A percentile compares a stretch with the other conserved stretches of the same genome.
Conservation (phyloP, 257 asterid genomes). For the Nicotiana obtusifolia region DNA sequence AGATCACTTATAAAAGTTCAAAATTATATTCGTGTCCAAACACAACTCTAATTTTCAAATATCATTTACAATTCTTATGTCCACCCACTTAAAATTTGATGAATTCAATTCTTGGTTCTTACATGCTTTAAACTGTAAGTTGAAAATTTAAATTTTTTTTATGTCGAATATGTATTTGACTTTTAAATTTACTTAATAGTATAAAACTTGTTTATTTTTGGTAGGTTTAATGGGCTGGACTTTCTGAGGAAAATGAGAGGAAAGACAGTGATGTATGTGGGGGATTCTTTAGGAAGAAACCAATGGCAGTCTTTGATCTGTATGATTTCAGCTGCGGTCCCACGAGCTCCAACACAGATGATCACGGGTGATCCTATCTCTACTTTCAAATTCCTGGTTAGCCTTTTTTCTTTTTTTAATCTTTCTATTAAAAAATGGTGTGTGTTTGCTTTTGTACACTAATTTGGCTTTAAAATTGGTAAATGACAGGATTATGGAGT, state of each 20-base stretch:
- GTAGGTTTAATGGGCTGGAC: slow-evolving; percentile 35
- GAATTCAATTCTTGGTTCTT: too few relatives aligned
- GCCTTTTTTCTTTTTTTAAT: neutral
- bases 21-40: too few relatives aligned
- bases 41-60: too few relatives aligned
- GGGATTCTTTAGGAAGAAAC: slow-evolving; percentile 86
- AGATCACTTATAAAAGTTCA: too few relatives aligned
- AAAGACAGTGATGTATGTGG: slow-evolving; percentile 81
- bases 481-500: slow-evolving; percentile 63
- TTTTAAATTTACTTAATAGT: too few relatives aligned
- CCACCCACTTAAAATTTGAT: too few relatives aligned
- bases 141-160: too few relatives aligned
- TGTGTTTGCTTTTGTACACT: neutral
- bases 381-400: slow-evolving; percentile 59
- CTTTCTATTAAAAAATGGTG: too few relatives aligned
- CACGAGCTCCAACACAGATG: slow-evolving; percentile 55
- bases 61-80: too few relatives aligned
- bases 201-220: too few relatives aligned
- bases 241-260: slow-evolving; percentile 33
- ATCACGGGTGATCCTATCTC: slow-evolving; percentile 69
- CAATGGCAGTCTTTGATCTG: slow-evolving; percentile 91
- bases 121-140: too few relatives aligned
- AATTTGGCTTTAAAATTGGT: neutral
- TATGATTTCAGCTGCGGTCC: slow-evolving; percentile 59
- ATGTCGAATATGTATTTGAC: too few relatives aligned